Percentiles rank a stretch among this genome's conserved stretches.
Evolutionary conservation across 352 stramenopile species (phyloP).

Genomic region (Plasmopara viticola): DNA sequence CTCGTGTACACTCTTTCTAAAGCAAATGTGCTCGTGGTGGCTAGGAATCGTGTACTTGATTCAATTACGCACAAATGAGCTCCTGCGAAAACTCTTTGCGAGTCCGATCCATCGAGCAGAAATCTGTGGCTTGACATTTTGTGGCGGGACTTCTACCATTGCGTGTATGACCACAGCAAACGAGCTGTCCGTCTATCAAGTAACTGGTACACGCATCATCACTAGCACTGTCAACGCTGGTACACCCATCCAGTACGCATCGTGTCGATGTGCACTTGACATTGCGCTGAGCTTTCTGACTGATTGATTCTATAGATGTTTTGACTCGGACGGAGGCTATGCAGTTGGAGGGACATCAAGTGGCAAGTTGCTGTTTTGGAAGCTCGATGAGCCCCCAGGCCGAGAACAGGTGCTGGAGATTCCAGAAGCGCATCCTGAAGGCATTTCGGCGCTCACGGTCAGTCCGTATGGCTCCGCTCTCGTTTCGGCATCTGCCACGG

Average conservation of each 20-base stretch:
- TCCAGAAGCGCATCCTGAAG: constrained; percentile 53
- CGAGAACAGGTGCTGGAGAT: constrained; percentile 71
- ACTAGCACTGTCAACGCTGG: constrained; percentile 55
- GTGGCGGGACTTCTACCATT: constrained; percentile 38
- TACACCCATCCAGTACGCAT: constrained; percentile 48
- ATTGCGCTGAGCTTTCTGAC: neutral
- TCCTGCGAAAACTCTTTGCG: constrained; percentile 53
- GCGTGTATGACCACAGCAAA: constrained; percentile 66
- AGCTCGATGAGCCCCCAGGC: constrained; percentile 60
- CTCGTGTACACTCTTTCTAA: neutral
- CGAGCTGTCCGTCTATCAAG: constrained; percentile 62
- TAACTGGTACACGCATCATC: constrained; percentile 49
- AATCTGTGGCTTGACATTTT: constrained; percentile 62
- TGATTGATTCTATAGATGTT: constrained; percentile 34
- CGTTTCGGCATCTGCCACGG: constrained; percentile 52
- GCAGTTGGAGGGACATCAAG: constrained; percentile 66
- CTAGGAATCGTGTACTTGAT: constrained; percentile 61
- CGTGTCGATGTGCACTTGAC: neutral
- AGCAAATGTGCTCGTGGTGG: neutral
- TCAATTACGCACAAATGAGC: constrained; percentile 56
- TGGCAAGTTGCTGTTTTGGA: constrained; percentile 78
- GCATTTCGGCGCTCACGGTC: constrained; percentile 57
- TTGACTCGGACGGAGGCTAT: constrained; percentile 75
- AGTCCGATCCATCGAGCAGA: constrained; percentile 51
- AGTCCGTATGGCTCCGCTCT: constrained; percentile 52